Evolutionary conservation across 164 flowering plant genomes (phyloP), one percentile per base, ranked within the genome.

Genomic region (Vitis amurensis): DNA sequence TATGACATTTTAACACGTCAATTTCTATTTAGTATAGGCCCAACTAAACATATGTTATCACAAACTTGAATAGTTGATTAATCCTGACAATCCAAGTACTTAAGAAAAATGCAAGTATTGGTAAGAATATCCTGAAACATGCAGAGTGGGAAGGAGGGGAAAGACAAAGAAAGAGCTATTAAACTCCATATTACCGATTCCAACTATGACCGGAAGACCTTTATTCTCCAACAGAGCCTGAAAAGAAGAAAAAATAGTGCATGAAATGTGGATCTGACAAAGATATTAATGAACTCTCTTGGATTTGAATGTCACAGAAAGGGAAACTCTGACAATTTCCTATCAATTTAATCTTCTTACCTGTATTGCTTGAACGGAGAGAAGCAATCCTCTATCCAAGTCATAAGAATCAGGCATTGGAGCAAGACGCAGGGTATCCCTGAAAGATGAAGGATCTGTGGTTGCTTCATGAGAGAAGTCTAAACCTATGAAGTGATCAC

Each of bases 401-500:
- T 96, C 97, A 83, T 81, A 93, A 55, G 98, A 92, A 78, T 93
- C 98, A 76, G 97, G 95, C 91, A 92, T 88, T 61, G 99, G 97
- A 70, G 86, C 97, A 83, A 92, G 95, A 82, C 83, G 93, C 79
- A 87, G 74, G 65, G 75, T 61, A 75, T 85, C 84, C 91, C 95
- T 89, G 91, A 83, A 91, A 88, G 92, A 84, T 74, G 91, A 80
- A 82, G 90, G 82, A 82, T 85, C 97, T 96, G 99, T 82, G 77
- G 84, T 82, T 83, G 91, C 80, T 87, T 85, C 87, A 88, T 84
- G 91, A 87, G 85, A 90, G 83, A 77, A 77, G 81, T 79, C 76
- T 77, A 78, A 53, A 68, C 61, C 71, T 44, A 73, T 72, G 27
- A 56, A 63, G 44, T 60, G 31, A 48, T 50, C 66, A 65, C 31